Conservation (phyloP, 306 rosid genomes). For the Vigna nakashimae region DNA sequence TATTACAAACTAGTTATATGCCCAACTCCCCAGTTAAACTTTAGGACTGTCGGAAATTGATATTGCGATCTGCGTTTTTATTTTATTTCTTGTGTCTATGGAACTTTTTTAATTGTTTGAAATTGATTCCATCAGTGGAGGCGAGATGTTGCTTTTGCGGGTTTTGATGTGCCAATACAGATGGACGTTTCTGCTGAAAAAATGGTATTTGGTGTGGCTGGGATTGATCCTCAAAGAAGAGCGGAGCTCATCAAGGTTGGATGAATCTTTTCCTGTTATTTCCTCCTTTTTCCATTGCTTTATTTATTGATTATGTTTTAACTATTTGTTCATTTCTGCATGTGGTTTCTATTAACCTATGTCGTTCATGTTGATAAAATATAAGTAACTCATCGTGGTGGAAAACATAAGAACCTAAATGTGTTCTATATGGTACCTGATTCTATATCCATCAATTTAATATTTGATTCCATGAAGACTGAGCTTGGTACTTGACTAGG, state of each 20-base stretch:
- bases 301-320: not conserved
- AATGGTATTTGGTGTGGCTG: slow-evolving; percentile 77
- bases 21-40: not conserved
- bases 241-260: slow-evolving; percentile 79
- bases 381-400: not conserved
- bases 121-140: slow-evolving; percentile 69
- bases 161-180: slow-evolving; percentile 89
- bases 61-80: not conserved
- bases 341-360: not conserved
- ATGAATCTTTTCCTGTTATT: slow-evolving; percentile 9
- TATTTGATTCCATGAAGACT: slow-evolving; percentile 23
- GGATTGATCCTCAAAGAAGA: slow-evolving; percentile 82
- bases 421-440: not conserved
- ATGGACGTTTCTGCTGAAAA: slow-evolving; percentile 94
- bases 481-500: not conserved
- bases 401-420: not conserved
- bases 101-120: not conserved
- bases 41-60: not conserved
- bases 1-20: not conserved
- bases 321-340: not conserved
- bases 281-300: not conserved
- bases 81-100: too few species aligned
- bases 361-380: not conserved
- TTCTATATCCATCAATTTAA: slow-evolving; percentile 8
- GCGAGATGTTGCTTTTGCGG: slow-evolving; percentile 95